Evolutionary conservation across 208 protist species (phyloP).

Genomic region (Acanthamoeba healyi): DNA sequence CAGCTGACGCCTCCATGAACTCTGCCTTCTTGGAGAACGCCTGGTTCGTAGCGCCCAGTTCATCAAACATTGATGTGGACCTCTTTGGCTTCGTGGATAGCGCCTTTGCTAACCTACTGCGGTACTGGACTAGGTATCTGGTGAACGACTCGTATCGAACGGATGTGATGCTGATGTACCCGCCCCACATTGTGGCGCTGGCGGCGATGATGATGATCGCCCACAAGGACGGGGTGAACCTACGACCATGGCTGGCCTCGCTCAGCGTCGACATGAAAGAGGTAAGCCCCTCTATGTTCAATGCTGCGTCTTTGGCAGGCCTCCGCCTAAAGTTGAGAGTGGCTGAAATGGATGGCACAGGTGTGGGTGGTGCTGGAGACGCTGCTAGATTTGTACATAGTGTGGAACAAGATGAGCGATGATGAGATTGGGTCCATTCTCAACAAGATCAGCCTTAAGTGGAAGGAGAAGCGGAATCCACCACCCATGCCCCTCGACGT

Average conservation of each 20-base stretch:
- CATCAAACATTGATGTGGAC: too few species aligned
- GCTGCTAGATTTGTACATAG: slow-evolving; percentile 41
- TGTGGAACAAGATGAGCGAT: slow-evolving; percentile 73
- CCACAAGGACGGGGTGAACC: slow-evolving; percentile 23
- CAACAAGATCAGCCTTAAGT: slow-evolving; percentile 49
- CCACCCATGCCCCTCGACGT: neutral
- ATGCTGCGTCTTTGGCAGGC: neutral
- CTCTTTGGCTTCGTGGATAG: too few species aligned
- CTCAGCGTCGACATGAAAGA: slow-evolving; percentile 53
- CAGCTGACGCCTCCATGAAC: neutral
- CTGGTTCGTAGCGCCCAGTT: neutral
- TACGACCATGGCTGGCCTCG: slow-evolving; percentile 54
- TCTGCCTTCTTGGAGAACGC: neutral
- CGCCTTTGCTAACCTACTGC: too few species aligned
- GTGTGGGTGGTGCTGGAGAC: slow-evolving; percentile 48
- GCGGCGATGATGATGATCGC: slow-evolving; percentile 43
- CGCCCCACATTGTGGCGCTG: slow-evolving; percentile 49
- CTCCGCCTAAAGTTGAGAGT: too few species aligned
- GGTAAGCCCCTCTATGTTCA: neutral
- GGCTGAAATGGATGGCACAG: neutral
- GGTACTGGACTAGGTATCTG: neutral
- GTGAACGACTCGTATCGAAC: slow-evolving; percentile 67
- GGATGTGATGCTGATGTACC: slow-evolving; percentile 58
- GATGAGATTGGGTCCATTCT: slow-evolving; percentile 47
- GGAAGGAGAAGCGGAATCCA: slow-evolving; percentile 53